Evolutionary conservation across 306 rosid genomes (phyloP).

Genomic region (Purshia tridentata): DNA sequence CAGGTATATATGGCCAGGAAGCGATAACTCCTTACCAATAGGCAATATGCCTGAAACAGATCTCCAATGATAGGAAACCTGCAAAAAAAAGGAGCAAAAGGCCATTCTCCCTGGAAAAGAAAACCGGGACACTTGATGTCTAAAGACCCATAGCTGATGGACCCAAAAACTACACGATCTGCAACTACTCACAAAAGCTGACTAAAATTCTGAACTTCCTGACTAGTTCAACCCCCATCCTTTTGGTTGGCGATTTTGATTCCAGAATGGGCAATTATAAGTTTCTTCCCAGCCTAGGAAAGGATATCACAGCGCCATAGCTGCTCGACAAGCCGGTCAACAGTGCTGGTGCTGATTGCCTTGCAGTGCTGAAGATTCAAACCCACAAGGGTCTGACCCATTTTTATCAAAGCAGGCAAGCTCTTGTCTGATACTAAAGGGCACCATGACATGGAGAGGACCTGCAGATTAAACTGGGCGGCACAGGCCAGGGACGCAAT

Average conservation of each 20-base stretch:
- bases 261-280: constrained; percentile 13
- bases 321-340: constrained; percentile 52
- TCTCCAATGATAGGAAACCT: constrained; percentile 52
- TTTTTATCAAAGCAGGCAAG: constrained; percentile 46
- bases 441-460: constrained; percentile 79
- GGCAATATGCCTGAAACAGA: constrained; percentile 62
- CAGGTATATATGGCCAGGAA: constrained; percentile 52
- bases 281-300: constrained; percentile 37
- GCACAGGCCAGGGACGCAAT: constrained; percentile 54
- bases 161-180: constrained; percentile 66
- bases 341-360: constrained; percentile 48
- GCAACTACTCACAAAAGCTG: constrained; percentile 41
- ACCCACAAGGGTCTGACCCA: constrained; percentile 70
- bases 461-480: constrained; percentile 48
- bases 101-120: constrained; percentile 67
- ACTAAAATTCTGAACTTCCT: constrained; percentile 39
- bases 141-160: constrained; percentile 67
- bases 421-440: constrained; percentile 56
- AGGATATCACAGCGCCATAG: constrained; percentile 86
- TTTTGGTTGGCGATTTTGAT: constrained; percentile 14
- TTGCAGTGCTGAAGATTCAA: constrained; percentile 77
- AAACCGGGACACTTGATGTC: constrained; percentile 47
- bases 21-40: constrained; percentile 28
- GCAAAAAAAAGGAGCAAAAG: constrained; percentile 50
- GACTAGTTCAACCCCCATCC: constrained; percentile 22